These are phyloP conservation scores for Globisporangium mamillatum DNA, from an alignment of 352 stramenopile species.

Conservation along the genomic window DNA sequence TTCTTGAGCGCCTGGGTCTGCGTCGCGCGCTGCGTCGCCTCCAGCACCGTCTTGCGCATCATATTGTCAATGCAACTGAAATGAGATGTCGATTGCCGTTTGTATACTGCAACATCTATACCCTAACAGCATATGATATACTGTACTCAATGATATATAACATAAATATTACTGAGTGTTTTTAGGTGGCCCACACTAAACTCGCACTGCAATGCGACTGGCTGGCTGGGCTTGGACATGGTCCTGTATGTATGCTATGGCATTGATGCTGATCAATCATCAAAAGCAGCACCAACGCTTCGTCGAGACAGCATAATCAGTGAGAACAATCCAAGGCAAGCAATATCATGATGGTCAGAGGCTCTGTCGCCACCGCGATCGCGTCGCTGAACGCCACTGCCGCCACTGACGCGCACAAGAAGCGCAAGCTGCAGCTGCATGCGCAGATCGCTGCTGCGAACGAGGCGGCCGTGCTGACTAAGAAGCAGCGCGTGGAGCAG, in stretches of 20 bases:
- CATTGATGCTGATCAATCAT: not conserved
- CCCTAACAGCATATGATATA: too few species aligned
- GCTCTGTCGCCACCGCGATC: slow-evolving; percentile 5
- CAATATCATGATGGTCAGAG: not conserved
- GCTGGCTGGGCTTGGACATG: not conserved
- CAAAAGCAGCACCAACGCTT: not conserved
- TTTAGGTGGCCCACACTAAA: not conserved
- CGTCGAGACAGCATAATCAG: too few species aligned
- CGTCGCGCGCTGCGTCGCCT: slow-evolving; percentile 57
- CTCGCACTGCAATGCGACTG: not conserved
- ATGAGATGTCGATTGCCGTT: not conserved
- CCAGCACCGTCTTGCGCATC: slow-evolving; percentile 56
- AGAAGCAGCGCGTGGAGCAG: slow-evolving; percentile 66
- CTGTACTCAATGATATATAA: not conserved
- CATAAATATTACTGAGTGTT: not conserved
- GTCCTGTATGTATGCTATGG: too few species aligned
- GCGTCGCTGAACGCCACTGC: slow-evolving; percentile 4
- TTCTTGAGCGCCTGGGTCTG: slow-evolving; percentile 59
- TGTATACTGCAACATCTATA: too few species aligned
- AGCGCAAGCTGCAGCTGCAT: slow-evolving; percentile 11
- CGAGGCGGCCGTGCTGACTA: slow-evolving; percentile 15
- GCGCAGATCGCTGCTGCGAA: not conserved
- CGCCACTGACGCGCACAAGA: not conserved
- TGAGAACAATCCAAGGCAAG: not conserved
- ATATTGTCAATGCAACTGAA: slow-evolving; percentile 22